phyloP scores from a whole-genome alignment of 208 protist species.

The Leishmania lainsoni region DNA sequence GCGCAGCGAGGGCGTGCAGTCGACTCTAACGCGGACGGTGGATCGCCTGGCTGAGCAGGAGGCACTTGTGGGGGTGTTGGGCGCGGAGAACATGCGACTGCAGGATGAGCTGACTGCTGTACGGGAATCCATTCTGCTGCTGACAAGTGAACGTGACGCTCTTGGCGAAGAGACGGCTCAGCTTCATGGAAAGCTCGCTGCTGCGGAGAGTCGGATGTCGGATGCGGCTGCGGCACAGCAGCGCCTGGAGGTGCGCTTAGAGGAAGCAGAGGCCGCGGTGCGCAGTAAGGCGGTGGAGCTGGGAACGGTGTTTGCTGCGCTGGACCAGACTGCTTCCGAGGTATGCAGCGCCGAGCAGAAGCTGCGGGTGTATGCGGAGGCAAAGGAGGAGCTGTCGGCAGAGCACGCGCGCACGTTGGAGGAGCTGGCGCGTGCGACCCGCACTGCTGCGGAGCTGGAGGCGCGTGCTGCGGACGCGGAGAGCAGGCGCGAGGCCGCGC shows the following conservation, averaged over 20 bases:
- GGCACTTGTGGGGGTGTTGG: constrained; percentile 14
- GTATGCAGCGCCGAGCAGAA: constrained; percentile 16
- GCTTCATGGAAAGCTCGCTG: not conserved
- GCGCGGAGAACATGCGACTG: not conserved
- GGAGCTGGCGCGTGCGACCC: constrained; percentile 15
- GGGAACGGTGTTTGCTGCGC: constrained; percentile 4
- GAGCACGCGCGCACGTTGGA: constrained; percentile 21
- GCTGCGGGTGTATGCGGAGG: constrained; percentile 5
- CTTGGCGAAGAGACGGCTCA: not conserved
- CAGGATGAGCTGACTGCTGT: not conserved
- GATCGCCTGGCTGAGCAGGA: constrained; percentile 10
- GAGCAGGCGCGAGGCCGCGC: constrained; percentile 11
- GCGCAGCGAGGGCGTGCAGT: constrained; percentile 21
- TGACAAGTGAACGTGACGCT: not conserved
- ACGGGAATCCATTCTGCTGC: not conserved
- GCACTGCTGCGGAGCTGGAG: constrained; percentile 15
- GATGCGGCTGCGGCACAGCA: not conserved
- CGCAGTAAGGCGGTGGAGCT: constrained; percentile 4
- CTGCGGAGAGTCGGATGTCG: not conserved
- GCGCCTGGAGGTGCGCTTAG: not conserved
- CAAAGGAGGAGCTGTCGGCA: not conserved
- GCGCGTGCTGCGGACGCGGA: not conserved
- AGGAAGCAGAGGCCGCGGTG: not conserved
- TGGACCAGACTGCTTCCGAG: constrained; percentile 19
- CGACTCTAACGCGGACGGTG: not conserved